Conservation (phyloP, 2,329 filamentous ascomycete genomes). For the Cercospora sesami region DNA sequence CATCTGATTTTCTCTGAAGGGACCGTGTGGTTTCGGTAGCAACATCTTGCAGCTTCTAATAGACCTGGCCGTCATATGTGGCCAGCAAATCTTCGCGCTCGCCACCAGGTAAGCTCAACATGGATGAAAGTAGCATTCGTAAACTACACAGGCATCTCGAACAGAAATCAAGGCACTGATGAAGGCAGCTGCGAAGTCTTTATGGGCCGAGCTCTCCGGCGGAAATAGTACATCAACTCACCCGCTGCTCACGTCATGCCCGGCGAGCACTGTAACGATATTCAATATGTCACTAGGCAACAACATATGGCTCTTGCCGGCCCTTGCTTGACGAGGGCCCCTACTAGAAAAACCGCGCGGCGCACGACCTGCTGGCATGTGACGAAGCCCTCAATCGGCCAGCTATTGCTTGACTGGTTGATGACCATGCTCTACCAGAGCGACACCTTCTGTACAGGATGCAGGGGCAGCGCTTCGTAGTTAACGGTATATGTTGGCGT, state of each 20-base stretch:
- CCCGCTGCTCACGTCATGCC: background rate
- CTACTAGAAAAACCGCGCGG: background rate
- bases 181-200: background rate
- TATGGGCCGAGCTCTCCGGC: background rate
- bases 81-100: background rate
- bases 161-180: background rate
- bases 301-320: background rate
- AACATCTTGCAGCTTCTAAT: background rate
- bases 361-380: background rate
- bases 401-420: background rate
- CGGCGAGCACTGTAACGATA: background rate
- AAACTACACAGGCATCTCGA: background rate
- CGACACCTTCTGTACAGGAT: background rate
- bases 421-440: background rate
- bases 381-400: background rate
- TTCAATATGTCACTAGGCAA: background rate
- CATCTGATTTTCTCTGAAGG: background rate
- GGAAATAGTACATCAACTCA: background rate
- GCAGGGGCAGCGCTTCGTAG: background rate
- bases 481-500: background rate
- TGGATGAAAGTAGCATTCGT: background rate
- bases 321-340: background rate
- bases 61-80: background rate
- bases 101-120: background rate
- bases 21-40: too few species aligned